Base-by-base conservation (phyloP, 2,329 filamentous ascomycete genomes). In the Sphaerulina musiva region DNA sequence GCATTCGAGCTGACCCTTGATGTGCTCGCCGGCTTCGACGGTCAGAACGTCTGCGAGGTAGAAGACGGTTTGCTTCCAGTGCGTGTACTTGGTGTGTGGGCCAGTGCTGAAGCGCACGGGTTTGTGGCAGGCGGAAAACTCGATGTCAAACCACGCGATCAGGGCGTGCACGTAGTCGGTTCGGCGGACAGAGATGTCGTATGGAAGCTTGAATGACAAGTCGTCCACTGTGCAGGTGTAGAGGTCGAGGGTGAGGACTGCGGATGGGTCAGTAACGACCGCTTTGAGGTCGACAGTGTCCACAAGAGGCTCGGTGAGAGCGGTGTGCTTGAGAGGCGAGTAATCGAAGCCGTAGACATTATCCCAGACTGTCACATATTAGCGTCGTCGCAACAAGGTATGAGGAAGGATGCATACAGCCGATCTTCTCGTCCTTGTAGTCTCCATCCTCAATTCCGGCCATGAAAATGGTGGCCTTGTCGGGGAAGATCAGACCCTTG, bases 51-150 rank as follows among this genome's bases (percentile, higher is more conserved):
- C 91, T 68, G 87, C 83, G 60, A 98, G 80, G 76, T 98, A 98
- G 77, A 98, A 97, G 59, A 98, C 93, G 10, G 93, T 98, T 79
- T 98, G 93, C 78, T 98, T 98, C 93, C 93, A 98, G 80, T 98
- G 93, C 14, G 93, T 98, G 77, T 97, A 97, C 77, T 96, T 97
- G 66, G 92, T 95, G 76, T 97, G 93, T 29, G 93, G 93, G 20
- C 93, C 93, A 14, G 93, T 98, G 51, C 89, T 95, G 80, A 98
- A 98, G 69, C 85, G 83, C 69, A 98, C 90, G 32, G 90, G 88
- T 81, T 97, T 97, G 81, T 98, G 93, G 81, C 93, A 97, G 56
- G 90, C 91, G 48, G 88, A 87, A 76, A 98, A 98, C 69, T 97
- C 92, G 66, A 98, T 97, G 71, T 98, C 93, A 76, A 98, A 98